Percentiles rank a stretch among this genome's conserved stretches.
Conservation (phyloP, 192 early-diverging fungal species). For the Podochytrium sp. region DNA sequence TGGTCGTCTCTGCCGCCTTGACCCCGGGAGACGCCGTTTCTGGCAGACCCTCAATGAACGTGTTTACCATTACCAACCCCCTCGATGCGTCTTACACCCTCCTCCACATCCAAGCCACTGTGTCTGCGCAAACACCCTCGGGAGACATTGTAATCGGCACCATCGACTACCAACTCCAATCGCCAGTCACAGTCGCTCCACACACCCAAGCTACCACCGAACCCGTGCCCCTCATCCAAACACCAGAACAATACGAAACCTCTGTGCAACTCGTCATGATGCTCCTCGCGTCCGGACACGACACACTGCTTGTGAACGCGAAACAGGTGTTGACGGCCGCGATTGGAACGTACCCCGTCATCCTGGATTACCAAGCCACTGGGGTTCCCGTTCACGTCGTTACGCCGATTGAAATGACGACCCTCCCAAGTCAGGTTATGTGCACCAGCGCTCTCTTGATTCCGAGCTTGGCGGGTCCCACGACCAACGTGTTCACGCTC, state of each 20-base stretch:
- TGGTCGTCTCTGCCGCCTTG: background rate
- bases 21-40: background rate
- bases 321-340: background rate
- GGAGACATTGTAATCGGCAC: background rate
- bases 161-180: background rate
- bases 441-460: too few species aligned
- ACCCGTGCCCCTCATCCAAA: background rate
- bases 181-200: background rate
- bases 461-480: too few species aligned
- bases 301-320: background rate
- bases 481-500: background rate
- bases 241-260: background rate
- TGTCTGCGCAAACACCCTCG: background rate
- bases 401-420: too few species aligned
- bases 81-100: conserved; percentile 17
- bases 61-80: conserved; percentile 8
- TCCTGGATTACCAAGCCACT: background rate
- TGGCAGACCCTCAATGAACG: background rate
- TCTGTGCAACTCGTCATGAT: background rate
- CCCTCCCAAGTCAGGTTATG: too few species aligned
- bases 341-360: conserved; percentile 8
- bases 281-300: background rate
- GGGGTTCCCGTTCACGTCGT: conserved; percentile 13
- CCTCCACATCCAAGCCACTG: background rate
- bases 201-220: background rate